Base-by-base conservation (phyloP, 1,284 basidiomycete species). In the Abortiporus biennis region DNA sequence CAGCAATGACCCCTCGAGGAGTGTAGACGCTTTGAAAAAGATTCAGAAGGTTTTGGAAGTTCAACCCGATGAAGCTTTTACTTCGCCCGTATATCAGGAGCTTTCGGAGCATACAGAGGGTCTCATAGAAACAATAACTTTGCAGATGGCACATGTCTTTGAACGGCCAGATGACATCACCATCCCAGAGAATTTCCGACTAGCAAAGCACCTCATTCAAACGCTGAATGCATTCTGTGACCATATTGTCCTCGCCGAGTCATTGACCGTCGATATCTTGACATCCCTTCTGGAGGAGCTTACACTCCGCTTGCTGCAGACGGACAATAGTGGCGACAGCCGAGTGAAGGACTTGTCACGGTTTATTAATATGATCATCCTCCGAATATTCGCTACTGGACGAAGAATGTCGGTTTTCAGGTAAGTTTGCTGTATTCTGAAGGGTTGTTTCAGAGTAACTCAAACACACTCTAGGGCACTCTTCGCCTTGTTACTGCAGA, bases 341-440 rank as follows among this genome's bases (percentile, higher is more conserved):
- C 80, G 86, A 53, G 75, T 92, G 44, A 88, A 92, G 62, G 87
- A 96, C 62, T 61, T 96, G 52, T 93, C 93, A 16, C 83, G 92
- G 45, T 97, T 96, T 63, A 92, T 99, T 65, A 99, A 99, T 65
- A 95, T 97, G 84, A 94, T 99, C 46, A 88, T 99, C 45, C 72
- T 99, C 42, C 83, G 94, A 22, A 66, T 95, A 40, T 95, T 99
- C 65, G 87, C 92, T 24, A 93, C 92, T 12, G 89, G 90, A 23
- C 76, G 92, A 51, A 77, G 90, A 47, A 93, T 95, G 74, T 82
- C 90, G 0, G 87, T 98, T 38, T 96, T 97, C 68, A 78, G 89
- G 86, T 92, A 52, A 55, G 82, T 61, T 13, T n/a, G 6, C n/a
- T 36, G 27, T 22, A 16, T 15, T 30, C 31, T 20, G 30, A 35